A percentile compares a stretch with the other conserved stretches of the same genome.
Conservation (phyloP, 768 basidiomycete species). For the Roridomyces roridus region DNA sequence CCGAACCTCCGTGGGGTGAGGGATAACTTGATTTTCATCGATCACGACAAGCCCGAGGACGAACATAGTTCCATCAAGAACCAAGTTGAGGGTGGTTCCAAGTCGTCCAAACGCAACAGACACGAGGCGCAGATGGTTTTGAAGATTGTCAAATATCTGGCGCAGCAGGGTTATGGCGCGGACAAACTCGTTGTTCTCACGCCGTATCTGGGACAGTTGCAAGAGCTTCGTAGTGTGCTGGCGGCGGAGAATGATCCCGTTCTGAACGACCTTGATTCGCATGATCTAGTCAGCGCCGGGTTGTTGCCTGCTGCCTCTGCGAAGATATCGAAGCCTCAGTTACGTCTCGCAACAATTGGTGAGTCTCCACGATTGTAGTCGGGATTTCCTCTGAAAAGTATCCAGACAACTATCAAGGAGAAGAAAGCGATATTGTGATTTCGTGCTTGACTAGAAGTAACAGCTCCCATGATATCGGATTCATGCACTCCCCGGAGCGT, state of each 20-base stretch:
- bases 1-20: slow-evolving; percentile 58
- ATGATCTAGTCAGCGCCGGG: slow-evolving; percentile 63
- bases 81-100: slow-evolving; percentile 49
- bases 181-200: slow-evolving; percentile 67
- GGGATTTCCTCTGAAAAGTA: too few species aligned
- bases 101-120: slow-evolving; percentile 64
- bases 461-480: slow-evolving; percentile 60
- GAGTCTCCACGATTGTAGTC: background rate
- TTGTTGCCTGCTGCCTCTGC: slow-evolving; percentile 46
- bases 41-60: slow-evolving; percentile 62
- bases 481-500: slow-evolving; percentile 74
- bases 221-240: slow-evolving; percentile 51
- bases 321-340: slow-evolving; percentile 45
- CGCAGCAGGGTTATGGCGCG: slow-evolving; percentile 69
- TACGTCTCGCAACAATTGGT: slow-evolving; percentile 74
- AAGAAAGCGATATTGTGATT: slow-evolving; percentile 74
- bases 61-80: slow-evolving; percentile 47
- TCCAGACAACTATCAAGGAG: slow-evolving; percentile 35
- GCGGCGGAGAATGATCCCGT: slow-evolving; percentile 60
- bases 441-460: slow-evolving; percentile 69
- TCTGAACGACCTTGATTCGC: slow-evolving; percentile 65
- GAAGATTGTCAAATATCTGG: slow-evolving; percentile 69
- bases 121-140: slow-evolving; percentile 68
- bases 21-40: slow-evolving; percentile 65
- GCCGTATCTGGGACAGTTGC: slow-evolving; percentile 71